These are phyloP conservation scores for Staphylotrichum tortipilum DNA, from an alignment of 495 filamentous ascomycete species.

Conservation along the genomic window DNA sequence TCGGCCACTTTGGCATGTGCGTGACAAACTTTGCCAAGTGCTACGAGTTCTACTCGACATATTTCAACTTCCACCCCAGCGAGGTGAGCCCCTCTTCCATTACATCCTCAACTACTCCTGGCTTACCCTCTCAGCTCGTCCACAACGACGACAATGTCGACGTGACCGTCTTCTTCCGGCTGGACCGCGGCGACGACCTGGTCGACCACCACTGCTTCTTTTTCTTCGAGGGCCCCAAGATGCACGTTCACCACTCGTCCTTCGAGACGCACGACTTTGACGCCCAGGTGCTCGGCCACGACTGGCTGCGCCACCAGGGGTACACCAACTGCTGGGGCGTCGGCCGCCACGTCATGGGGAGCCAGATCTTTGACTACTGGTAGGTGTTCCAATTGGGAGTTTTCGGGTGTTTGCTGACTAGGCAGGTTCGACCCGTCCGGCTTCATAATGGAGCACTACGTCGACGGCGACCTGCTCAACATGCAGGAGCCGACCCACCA, in stretches of 20 bases:
- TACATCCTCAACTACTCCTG: not conserved
- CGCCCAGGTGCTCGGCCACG: constrained; percentile 63
- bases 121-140: constrained; percentile 22
- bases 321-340: constrained; percentile 67
- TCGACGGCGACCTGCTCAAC: constrained; percentile 62
- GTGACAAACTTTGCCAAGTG: constrained; percentile 50
- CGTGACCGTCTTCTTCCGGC: constrained; percentile 54
- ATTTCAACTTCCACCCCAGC: constrained; percentile 60
- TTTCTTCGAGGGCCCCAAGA: constrained; percentile 44
- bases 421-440: constrained; percentile 51
- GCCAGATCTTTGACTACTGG: constrained; percentile 66
- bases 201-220: constrained; percentile 73
- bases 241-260: constrained; percentile 61
- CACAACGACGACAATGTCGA: constrained; percentile 43
- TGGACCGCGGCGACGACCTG: constrained; percentile 50
- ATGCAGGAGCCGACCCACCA: constrained; percentile 46
- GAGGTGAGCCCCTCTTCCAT: constrained; percentile 23
- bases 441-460: constrained; percentile 57
- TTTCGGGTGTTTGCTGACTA: not conserved
- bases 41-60: constrained; percentile 53
- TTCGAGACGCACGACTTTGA: constrained; percentile 75
- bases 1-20: constrained; percentile 64
- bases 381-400: constrained; percentile 14
- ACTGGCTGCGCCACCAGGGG: constrained; percentile 55
- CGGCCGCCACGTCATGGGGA: constrained; percentile 58